Evolutionary conservation across 2,329 filamentous ascomycete species (phyloP), one percentile per base, ranked within the genome.

Genomic region (Rhynchosporium graminicola): DNA sequence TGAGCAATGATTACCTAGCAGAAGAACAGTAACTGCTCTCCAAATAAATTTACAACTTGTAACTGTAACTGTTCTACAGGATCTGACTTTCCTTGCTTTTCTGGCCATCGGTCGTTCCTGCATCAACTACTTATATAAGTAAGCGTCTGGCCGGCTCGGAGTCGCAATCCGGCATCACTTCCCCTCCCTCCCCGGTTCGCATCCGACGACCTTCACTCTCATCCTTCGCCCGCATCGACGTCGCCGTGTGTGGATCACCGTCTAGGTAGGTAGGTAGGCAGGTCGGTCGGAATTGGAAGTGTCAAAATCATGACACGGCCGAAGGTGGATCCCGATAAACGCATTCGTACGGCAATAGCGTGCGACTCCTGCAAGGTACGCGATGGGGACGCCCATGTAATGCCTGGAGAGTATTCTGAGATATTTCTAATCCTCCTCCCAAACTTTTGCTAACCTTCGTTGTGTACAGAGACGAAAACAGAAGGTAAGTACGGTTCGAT

Each of bases 261-360:
- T 20, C 20, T 20, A 20, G 20, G 20, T 20, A 20, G 20, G 20
- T 20, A 20, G 20, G 20, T 20, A 20, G 20, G 20, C 20, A 20
- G 20, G 20, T 20, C 20, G 20, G 20, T 20, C 20, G 20, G 20
- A 20, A 20, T 20, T 20, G 20, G 20, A 20, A 20, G 28, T 9
- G 26, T 45, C 54, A 2, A 42, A 54, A 64, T 36, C 29, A 69
- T 69, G 66, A 67, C 68, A 50, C 68, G 65, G 33, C 64, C 64
- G 15, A 68, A 67, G 46, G 68, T 69, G 59, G 68, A 70, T 51
- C 66, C 69, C 12, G 68, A 68, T 40, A 70, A 71, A 33, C 65
- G 70, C 29, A 67, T 67, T 54, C 61, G 70, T 26, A 68, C 63
- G 31, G 63, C 69, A 31, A 69, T 68, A 15, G 70, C 70, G 10